Conservation (phyloP, 2,329 filamentous ascomycete genomes). For the Fusarium tupiense region DNA sequence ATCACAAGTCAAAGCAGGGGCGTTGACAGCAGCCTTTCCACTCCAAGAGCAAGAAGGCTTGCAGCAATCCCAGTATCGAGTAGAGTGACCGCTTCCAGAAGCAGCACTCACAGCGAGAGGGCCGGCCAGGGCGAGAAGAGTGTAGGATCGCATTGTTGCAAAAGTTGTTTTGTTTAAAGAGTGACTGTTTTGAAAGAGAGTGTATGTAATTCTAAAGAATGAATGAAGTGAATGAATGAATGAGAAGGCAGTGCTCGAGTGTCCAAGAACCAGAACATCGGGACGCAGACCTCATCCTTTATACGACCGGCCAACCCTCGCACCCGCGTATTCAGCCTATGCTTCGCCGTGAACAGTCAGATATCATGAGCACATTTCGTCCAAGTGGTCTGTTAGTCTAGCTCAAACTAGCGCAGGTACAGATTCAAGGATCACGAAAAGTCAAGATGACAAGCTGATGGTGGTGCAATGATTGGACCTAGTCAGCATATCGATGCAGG, state of each 20-base stretch:
- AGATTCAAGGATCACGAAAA: constrained; percentile 24
- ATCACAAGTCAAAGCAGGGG: constrained; percentile 64
- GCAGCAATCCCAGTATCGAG: constrained; percentile 72
- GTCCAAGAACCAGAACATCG: background rate
- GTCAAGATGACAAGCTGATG: constrained; percentile 21
- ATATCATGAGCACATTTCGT: constrained; percentile 23
- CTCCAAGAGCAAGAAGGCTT: constrained; percentile 74
- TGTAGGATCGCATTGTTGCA: constrained; percentile 37
- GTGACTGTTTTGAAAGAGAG: constrained; percentile 28
- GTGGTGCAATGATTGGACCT: constrained; percentile 31
- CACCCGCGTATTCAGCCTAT: background rate
- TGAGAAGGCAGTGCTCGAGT: constrained; percentile 19
- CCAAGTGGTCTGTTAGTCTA: constrained; percentile 24
- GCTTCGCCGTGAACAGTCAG: background rate
- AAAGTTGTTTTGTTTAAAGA: constrained; percentile 20
- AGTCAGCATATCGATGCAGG: constrained; percentile 30
- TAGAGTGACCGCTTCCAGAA: constrained; percentile 43
- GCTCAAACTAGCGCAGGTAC: constrained; percentile 18
- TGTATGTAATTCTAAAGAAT: constrained; percentile 22
- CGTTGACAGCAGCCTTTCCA: constrained; percentile 62
- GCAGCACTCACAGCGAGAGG: constrained; percentile 40
- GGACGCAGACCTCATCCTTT: constrained; percentile 23
- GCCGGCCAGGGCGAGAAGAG: constrained; percentile 38
- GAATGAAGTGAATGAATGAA: constrained; percentile 27
- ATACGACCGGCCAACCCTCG: background rate